phyloP scores from a whole-genome alignment of 2,329 filamentous ascomycete species.

The Fusarium sp. region DNA sequence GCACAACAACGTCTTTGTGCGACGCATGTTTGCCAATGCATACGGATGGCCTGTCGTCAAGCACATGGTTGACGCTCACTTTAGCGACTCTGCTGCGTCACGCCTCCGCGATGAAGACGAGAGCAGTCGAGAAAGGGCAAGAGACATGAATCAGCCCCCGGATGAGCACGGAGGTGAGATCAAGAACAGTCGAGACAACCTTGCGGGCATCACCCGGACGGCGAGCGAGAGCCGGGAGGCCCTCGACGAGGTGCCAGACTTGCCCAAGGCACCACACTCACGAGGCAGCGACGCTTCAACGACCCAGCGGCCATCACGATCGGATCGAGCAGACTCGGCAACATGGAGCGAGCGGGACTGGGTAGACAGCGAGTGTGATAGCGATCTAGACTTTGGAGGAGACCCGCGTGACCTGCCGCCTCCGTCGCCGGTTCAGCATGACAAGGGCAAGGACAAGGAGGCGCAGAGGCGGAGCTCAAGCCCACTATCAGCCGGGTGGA shows the following conservation, averaged over 20 bases:
- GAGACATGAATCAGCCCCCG: conserved; percentile 65
- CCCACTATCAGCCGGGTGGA: conserved; percentile 52
- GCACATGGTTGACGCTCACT: conserved; percentile 94
- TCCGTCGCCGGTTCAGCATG: conserved; percentile 22
- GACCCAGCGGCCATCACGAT: conserved; percentile 21
- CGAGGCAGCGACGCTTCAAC: conserved; percentile 35
- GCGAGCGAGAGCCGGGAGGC: conserved; percentile 50
- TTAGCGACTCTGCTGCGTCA: conserved; percentile 75
- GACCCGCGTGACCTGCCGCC: conserved; percentile 31
- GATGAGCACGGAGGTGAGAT: conserved; percentile 75
- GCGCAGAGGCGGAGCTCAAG: conserved; percentile 41
- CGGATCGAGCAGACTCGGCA: conserved; percentile 61
- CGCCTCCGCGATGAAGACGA: conserved; percentile 75
- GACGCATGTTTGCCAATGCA: conserved; percentile 95
- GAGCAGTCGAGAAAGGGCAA: conserved; percentile 74
- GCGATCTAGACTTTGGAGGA: conserved; percentile 41
- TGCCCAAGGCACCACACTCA: conserved; percentile 48
- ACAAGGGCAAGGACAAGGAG: conserved; percentile 40
- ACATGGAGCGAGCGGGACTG: conserved; percentile 67
- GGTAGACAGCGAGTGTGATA: conserved; percentile 40
- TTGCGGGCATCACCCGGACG: conserved; percentile 29
- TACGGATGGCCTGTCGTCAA: conserved; percentile 98
- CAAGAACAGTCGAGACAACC: conserved; percentile 46
- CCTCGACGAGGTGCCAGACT: conserved; percentile 58
- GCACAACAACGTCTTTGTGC: conserved; percentile 98